A percentile compares a stretch with the other conserved stretches of the same genome.
These are phyloP conservation scores for Erythrophleum ivorense DNA, from an alignment of 331 rosid species.

Conservation along the genomic window DNA sequence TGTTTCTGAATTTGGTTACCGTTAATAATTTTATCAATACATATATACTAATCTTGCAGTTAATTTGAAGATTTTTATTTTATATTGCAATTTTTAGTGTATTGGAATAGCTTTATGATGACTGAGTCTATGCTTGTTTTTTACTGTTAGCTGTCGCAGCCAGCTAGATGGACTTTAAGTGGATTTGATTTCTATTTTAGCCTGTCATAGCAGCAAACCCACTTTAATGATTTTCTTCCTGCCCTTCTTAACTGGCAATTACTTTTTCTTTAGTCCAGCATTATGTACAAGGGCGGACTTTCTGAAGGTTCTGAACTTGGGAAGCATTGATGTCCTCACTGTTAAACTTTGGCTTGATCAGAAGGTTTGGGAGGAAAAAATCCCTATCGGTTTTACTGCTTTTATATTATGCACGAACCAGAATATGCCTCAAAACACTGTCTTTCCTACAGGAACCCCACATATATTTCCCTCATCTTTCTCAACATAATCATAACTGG, in stretches of 20 bases:
- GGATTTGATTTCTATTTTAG: background rate
- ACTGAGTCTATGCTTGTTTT: background rate
- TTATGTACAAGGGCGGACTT: slow-evolving; percentile 60
- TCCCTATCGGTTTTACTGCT: background rate
- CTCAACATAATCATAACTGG: background rate
- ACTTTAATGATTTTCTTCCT: slow-evolving; percentile 27
- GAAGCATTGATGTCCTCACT: slow-evolving; percentile 56
- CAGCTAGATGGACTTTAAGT: background rate
- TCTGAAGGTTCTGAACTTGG: slow-evolving; percentile 61
- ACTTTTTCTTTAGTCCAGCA: slow-evolving; percentile 57
- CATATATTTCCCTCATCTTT: background rate
- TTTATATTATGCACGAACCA: background rate
- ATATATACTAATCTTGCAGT: background rate
- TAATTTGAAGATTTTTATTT: background rate
- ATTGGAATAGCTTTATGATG: background rate
- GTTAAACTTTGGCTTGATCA: slow-evolving; percentile 56
- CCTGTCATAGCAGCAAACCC: slow-evolving; percentile 19
- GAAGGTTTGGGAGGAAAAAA: slow-evolving; percentile 48
- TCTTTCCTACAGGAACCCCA: background rate
- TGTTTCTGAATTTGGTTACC: slow-evolving; percentile 12
- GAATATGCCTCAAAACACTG: background rate
- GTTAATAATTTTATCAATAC: background rate
- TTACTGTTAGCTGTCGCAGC: background rate
- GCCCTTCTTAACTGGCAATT: slow-evolving; percentile 39
- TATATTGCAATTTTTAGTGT: background rate